phyloP scores from a whole-genome alignment of 202 grass and related monocot species.

The Elaeis oleifera region DNA sequence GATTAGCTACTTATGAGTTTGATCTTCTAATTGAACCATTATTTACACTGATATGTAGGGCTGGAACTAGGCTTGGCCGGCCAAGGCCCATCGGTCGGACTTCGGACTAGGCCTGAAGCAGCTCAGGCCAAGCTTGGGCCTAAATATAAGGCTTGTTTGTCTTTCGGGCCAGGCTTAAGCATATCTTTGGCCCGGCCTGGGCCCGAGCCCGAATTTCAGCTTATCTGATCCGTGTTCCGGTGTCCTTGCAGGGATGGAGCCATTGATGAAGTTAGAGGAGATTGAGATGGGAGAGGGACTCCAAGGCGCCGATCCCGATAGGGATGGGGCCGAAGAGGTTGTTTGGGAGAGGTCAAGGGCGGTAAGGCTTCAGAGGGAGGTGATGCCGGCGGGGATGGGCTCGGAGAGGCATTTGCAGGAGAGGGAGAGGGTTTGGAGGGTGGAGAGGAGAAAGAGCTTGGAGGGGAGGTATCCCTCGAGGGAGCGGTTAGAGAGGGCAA shows the following conservation, averaged over 20 bases:
- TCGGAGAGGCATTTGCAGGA: conserved; percentile 53
- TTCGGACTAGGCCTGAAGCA: no score
- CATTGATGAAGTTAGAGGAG: conserved; percentile 77
- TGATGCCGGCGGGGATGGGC: conserved; percentile 60
- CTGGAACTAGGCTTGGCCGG: no score
- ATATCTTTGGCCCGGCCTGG: no score
- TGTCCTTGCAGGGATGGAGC: conserved; percentile 28
- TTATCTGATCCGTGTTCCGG: no score
- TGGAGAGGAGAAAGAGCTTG: conserved; percentile 74
- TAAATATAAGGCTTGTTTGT: no score
- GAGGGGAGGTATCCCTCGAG: conserved; percentile 83
- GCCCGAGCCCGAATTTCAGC: no score
- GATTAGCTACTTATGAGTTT: no score
- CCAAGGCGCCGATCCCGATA: conserved; percentile 31
- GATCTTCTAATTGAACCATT: no score
- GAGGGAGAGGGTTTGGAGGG: conserved; percentile 43
- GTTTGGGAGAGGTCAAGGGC: conserved; percentile 76
- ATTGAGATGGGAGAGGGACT: conserved; percentile 45
- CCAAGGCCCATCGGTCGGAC: no score
- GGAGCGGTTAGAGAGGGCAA: conserved; percentile 62
- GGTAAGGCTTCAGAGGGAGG: conserved; percentile 40
- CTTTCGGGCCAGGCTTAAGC: no score
- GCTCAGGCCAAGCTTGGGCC: no score
- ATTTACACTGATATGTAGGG: no score
- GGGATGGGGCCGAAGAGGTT: conserved; percentile 50